Percentiles rank a stretch among this genome's conserved stretches.
These are phyloP conservation scores for Rhodosporidiobolus sp. DNA, from an alignment of 768 basidiomycete species.

Conservation along the genomic window DNA sequence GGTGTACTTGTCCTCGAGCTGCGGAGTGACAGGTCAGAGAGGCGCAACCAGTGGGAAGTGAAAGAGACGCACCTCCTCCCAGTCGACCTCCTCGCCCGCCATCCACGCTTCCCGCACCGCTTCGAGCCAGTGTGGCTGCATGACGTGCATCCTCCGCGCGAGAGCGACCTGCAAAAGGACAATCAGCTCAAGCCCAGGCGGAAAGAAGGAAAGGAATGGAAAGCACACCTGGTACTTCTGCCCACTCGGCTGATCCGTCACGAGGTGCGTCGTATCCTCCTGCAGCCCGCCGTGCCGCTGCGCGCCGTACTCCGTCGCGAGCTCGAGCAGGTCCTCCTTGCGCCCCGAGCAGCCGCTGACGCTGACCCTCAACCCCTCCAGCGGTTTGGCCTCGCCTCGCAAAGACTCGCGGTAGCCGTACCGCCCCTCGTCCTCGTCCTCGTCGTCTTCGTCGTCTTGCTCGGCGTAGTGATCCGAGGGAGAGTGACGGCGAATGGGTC, in stretches of 20 bases:
- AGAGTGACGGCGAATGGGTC: neutral
- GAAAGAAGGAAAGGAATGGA: neutral
- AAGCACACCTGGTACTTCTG: constrained; percentile 27
- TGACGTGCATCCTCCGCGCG: constrained; percentile 15
- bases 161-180: neutral
- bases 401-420: constrained; percentile 30
- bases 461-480: neutral
- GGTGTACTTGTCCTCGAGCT: constrained; percentile 19
- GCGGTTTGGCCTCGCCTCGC: constrained; percentile 7
- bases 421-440: neutral
- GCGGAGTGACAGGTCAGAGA: neutral
- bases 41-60: neutral
- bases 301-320: constrained; percentile 22
- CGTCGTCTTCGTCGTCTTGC: constrained; percentile 3
- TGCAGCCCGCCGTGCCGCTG: constrained; percentile 13
- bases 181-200: neutral
- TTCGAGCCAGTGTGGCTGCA: constrained; percentile 13
- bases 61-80: neutral
- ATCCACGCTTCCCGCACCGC: constrained; percentile 29
- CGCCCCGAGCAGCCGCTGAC: constrained; percentile 19
- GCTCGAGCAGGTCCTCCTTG: constrained; percentile 22
- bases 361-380: constrained; percentile 9
- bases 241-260: constrained; percentile 4
- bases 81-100: constrained; percentile 17
- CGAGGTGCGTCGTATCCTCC: constrained; percentile 28